Evolutionary conservation across 2,329 filamentous ascomycete genomes (phyloP), one percentile per base, ranked within the genome.

Genomic region (Aulographum hederae): DNA sequence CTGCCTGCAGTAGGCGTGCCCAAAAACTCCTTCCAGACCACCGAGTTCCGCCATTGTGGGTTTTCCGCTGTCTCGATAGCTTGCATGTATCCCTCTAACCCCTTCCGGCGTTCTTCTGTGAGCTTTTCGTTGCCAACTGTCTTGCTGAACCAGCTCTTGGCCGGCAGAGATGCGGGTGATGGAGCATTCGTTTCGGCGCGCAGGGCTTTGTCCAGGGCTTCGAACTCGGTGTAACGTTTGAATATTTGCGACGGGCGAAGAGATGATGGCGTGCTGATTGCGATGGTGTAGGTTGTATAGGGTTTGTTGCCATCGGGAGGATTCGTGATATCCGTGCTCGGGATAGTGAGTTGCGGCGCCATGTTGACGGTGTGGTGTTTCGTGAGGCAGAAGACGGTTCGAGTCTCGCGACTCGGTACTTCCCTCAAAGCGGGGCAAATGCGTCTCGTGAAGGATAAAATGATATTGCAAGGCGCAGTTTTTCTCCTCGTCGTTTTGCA

Each of bases 181-280:
- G 76, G 51, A 15, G 59, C 47, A 42, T 72, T 71, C 34, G 74
- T 66, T 31, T 70, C 58, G 26, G 64, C 56, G 14, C 62, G 60
- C 6, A 91, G 64, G 3, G 65, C 54, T 18, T 59, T 51, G 54
- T 89, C 70, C 12, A 91, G 69, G 29, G 61, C 51, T 34, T 61
- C 58, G 47, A 89, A 89, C 48, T 89, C 80, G 32, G 74, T 81
- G 60, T 86, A 91, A 44, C 80, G 77, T 54, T 85, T 86, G 45
- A 74, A 71, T 4, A 84, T 63, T 40, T 78, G 74, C 43, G 76
- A 78, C 4, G 77, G 78, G 30, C 77, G 72, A 11, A 86, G 65
- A 0, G 80, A 79, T n/a, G n/a, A n/a, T n/a, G n/a, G n/a, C 1
- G 84, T 71, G 31, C 78, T 73, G 36, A 89, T 63, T 15, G 71